Base-by-base conservation (phyloP, 2,329 filamentous ascomycete genomes). In the Ophiostoma himal-ulmi region DNA sequence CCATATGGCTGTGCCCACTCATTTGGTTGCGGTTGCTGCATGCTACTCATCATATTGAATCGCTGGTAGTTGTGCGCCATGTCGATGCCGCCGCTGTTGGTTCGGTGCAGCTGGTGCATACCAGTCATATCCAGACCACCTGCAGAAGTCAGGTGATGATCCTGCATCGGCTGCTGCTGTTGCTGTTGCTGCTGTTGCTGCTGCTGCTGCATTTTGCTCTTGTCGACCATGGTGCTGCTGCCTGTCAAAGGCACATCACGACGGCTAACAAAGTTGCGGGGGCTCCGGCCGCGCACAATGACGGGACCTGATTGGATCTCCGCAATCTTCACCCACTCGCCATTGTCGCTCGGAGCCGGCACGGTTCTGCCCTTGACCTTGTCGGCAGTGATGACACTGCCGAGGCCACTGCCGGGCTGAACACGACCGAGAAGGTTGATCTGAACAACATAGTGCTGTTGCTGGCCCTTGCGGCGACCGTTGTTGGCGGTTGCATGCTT, bases 401-500 rank as follows among this genome's bases (percentile, higher is more conserved):
- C 60, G 34, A 57, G 67, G 20, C 57, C 68, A 6, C 62, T 69
- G n/a, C 65, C 69, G 17, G 72, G 36, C 91, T 93, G 41, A 52
- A 73, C 52, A 11, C 72, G 70, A 1, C 70, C 73, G 52, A 95
- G 82, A 11, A 97, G 85, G 78, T 90, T 93, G 71, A 98, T 88
- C 72, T 92, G 89, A 67, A 98, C 91, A 1, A 96, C 86, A 78
- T 97, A 98, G 78, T 97, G 94, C 79, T 98, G 94, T 78, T 98
- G 94, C 66, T 97, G 82, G 74, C 96, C 94, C 80, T 97, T 97
- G 74, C 94, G 87, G 69, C 94, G 88, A 14, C 94, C 94, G 77
- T 98, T 98, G 78, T 98, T 98, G 68, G 94, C 94, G 0, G 94
- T 98, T 1, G 94, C 94, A 75, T 97, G 95, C 76, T 96, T 92